Percentiles rank a stretch among this genome's conserved stretches.
phyloP scores from a whole-genome alignment of 805 yeast genomes.

The Metschnikowia amazonensis region DNA sequence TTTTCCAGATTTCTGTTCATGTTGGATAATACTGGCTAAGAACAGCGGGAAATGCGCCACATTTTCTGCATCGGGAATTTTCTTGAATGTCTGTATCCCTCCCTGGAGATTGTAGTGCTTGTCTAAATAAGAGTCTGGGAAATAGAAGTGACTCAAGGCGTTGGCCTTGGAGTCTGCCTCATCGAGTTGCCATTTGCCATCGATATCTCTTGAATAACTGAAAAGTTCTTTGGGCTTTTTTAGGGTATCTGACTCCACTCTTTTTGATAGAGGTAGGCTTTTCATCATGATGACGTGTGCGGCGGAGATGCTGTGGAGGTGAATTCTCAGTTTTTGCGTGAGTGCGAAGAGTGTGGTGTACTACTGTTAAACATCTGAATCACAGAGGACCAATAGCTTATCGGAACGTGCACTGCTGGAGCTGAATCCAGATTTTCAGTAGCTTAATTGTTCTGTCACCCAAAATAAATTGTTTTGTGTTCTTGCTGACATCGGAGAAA shows the following conservation, averaged over 20 bases:
- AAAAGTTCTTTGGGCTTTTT: conserved; percentile 83
- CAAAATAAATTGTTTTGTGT: neutral
- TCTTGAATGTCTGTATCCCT: conserved; percentile 59
- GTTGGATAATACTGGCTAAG: conserved; percentile 48
- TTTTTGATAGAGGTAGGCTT: conserved; percentile 41
- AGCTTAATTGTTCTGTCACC: neutral
- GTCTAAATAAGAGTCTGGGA: conserved; percentile 70
- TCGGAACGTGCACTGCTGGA: neutral
- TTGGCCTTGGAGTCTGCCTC: conserved; percentile 48
- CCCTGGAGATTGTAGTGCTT: conserved; percentile 56
- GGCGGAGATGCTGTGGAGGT: neutral
- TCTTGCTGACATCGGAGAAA: neutral
- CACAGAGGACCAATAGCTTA: neutral
- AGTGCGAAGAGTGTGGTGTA: conserved; percentile 3
- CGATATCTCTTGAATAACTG: conserved; percentile 59
- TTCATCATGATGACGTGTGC: conserved; percentile 20
- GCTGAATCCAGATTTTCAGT: too few species aligned
- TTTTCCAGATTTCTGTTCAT: conserved; percentile 48
- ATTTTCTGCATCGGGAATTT: conserved; percentile 52
- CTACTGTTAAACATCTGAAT: neutral
- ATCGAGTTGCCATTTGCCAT: conserved; percentile 40
- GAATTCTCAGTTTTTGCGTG: neutral
- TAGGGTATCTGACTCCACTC: conserved; percentile 63
- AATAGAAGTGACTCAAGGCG: conserved; percentile 63
- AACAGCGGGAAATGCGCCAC: conserved; percentile 55